Evolutionary conservation across 2,329 filamentous ascomycete species (phyloP).

Genomic region (Apiospora saccharicola): DNA sequence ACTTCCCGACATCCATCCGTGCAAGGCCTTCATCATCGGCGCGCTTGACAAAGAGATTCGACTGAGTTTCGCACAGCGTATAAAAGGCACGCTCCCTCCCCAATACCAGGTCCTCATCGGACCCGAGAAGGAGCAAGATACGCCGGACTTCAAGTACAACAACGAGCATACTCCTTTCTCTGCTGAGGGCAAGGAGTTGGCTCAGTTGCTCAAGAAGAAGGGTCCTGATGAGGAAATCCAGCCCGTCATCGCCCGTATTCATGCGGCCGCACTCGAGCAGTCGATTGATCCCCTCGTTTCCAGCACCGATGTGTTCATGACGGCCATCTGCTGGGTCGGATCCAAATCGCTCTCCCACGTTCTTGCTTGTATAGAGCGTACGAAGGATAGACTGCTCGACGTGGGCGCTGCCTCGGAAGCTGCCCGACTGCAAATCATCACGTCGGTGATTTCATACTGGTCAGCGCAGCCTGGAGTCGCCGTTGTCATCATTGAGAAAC

Average conservation of each 20-base stretch:
- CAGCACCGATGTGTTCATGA: slow-evolving; percentile 95
- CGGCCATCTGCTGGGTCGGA: slow-evolving; percentile 89
- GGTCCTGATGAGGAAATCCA: slow-evolving; percentile 88
- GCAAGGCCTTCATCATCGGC: slow-evolving; percentile 91
- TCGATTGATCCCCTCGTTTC: slow-evolving; percentile 80
- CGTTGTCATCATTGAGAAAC: slow-evolving; percentile 91
- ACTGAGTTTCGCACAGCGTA: slow-evolving; percentile 93
- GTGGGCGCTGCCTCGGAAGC: slow-evolving; percentile 77
- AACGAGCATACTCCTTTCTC: slow-evolving; percentile 80
- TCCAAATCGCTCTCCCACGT: slow-evolving; percentile 97
- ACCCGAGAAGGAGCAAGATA: slow-evolving; percentile 90
- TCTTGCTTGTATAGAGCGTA: slow-evolving; percentile 92
- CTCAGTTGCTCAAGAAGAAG: slow-evolving; percentile 82
- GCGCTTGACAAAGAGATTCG: slow-evolving; percentile 96
- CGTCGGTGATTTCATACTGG: slow-evolving; percentile 93
- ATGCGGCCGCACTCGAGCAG: slow-evolving; percentile 75
- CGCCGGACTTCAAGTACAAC: slow-evolving; percentile 93
- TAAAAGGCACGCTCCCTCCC: slow-evolving; percentile 89
- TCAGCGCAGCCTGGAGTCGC: slow-evolving; percentile 89
- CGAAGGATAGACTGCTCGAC: slow-evolving; percentile 85
- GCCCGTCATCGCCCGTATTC: slow-evolving; percentile 79
- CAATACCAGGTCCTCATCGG: slow-evolving; percentile 83
- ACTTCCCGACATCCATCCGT: slow-evolving; percentile 79
- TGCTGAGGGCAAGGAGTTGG: slow-evolving; percentile 82
- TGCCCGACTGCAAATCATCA: slow-evolving; percentile 87